These are phyloP conservation scores for Termitomyces sp. DNA, from an alignment of 768 basidiomycete species.

Conservation along the genomic window DNA sequence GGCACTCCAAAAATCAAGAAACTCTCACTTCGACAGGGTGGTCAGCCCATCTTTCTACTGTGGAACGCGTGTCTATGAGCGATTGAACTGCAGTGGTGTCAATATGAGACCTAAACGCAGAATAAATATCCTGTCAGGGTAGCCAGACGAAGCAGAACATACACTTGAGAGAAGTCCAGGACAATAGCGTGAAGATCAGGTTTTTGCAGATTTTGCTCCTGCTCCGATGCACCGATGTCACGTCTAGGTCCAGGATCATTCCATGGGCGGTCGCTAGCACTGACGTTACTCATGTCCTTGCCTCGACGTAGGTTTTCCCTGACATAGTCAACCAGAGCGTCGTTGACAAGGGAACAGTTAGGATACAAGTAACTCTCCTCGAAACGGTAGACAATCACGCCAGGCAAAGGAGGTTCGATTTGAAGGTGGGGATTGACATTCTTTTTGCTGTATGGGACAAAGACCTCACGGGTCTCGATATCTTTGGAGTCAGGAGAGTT, in stretches of 20 bases:
- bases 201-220: conserved; percentile 44
- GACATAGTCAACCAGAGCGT: conserved; percentile 75
- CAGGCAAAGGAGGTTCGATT: conserved; percentile 77
- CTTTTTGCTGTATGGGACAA: conserved; percentile 65
- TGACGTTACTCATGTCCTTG: conserved; percentile 62
- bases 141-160: conserved; percentile 21
- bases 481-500: conserved; percentile 28
- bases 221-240: conserved; percentile 42
- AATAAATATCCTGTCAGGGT: not conserved
- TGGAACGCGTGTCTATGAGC: conserved; percentile 81
- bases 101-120: conserved; percentile 61
- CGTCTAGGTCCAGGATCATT: conserved; percentile 82
- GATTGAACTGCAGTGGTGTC: conserved; percentile 93
- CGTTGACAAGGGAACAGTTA: conserved; percentile 67
- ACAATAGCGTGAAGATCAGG: conserved; percentile 83
- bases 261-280: conserved; percentile 80
- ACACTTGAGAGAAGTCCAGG: conserved; percentile 86
- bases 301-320: conserved; percentile 75
- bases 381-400: conserved; percentile 87
- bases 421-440: conserved; percentile 67
- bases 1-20: not conserved
- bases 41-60: conserved; percentile 87
- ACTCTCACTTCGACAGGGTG: conserved; percentile 60
- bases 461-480: conserved; percentile 64
- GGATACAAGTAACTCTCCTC: conserved; percentile 91